Evolutionary conservation across 2,329 filamentous ascomycete genomes (phyloP), one percentile per base, ranked within the genome.

Genomic region (Ceratocystis huliohia): DNA sequence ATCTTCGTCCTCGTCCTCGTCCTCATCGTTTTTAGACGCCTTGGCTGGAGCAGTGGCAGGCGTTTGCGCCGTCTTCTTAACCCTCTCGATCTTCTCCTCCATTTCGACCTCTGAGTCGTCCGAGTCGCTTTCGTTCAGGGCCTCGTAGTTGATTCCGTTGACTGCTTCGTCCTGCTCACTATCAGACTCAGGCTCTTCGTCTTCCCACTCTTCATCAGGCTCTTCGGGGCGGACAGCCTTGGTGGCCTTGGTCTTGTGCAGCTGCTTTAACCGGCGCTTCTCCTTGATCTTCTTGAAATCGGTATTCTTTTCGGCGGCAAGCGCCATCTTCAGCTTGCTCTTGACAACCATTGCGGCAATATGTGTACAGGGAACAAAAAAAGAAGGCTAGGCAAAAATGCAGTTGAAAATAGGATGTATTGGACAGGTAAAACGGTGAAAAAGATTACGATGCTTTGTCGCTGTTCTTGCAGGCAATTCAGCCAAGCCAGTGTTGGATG

Each of bases 31-130:
- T 28, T 46, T 74, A 2, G 76, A 74, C 5, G 75, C 73, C 73
- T 69, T 25, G 25, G 15, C 69, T 65, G 63, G 67, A 64, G 61
- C 66, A 63, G 62, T 57, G 10, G 33, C 50, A 30, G 53, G 45
- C 30, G 65, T 17, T 75, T 80, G 82, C 76, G 77, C 79, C 68
- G 76, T 68, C 69, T 69, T 73, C 28, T 73, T 71, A 63, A 74
- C 74, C 53, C 84, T 84, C 73, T 78, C 75, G 69, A 87, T 78
- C 77, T 87, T 89, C 74, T 85, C 84, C 74, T 93, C 88, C 75
- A 89, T 85, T 75, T 93, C 89, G 65, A 90, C 81, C 69, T 88
- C 86, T 69, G 88, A 87, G 71, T 94, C 87, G 48, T 80, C 82
- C 68, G 76, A 78, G 69, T 86, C 83, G 73, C 82, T 84, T 70